These are phyloP conservation scores for Aspergillus haitiensis DNA, from an alignment of 495 filamentous ascomycete species.

Conservation along the genomic window DNA sequence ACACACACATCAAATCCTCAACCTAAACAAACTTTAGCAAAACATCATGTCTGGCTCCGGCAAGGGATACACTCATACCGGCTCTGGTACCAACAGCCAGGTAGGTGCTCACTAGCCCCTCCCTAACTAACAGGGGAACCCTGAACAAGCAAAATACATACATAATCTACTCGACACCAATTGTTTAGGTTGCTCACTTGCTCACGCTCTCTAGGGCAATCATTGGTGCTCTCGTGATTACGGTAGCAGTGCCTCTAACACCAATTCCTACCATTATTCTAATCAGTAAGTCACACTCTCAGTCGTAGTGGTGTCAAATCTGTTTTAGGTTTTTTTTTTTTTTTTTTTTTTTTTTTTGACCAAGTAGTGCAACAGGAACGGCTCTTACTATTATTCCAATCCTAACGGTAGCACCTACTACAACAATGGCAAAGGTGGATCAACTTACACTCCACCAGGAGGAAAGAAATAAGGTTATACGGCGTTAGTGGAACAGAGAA, in stretches of 20 bases:
- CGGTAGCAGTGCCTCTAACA: slow-evolving; percentile 41
- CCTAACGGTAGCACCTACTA: slow-evolving; percentile 52
- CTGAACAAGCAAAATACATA: too few relatives aligned
- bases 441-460: slow-evolving; percentile 37
- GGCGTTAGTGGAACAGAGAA: not conserved
- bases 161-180: not conserved
- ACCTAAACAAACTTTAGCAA: not conserved
- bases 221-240: slow-evolving; percentile 54
- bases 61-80: slow-evolving; percentile 38
- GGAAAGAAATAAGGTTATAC: slow-evolving; percentile 19
- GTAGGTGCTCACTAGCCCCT: slow-evolving; percentile 22
- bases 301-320: not conserved
- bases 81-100: slow-evolving; percentile 52
- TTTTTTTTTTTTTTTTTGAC: not conserved
- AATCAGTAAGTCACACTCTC: slow-evolving; percentile 37
- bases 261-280: slow-evolving; percentile 52
- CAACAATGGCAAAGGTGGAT: slow-evolving; percentile 45
- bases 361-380: slow-evolving; percentile 31
- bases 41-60: slow-evolving; percentile 30
- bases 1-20: not conserved
- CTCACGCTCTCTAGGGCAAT: slow-evolving; percentile 40
- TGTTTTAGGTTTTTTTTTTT: too few relatives aligned
- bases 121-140: too few relatives aligned
- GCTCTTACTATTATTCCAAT: slow-evolving; percentile 57
- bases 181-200: not conserved